Base-by-base conservation (phyloP, 2,329 filamentous ascomycete species). In the Pseudocercospora musae region DNA sequence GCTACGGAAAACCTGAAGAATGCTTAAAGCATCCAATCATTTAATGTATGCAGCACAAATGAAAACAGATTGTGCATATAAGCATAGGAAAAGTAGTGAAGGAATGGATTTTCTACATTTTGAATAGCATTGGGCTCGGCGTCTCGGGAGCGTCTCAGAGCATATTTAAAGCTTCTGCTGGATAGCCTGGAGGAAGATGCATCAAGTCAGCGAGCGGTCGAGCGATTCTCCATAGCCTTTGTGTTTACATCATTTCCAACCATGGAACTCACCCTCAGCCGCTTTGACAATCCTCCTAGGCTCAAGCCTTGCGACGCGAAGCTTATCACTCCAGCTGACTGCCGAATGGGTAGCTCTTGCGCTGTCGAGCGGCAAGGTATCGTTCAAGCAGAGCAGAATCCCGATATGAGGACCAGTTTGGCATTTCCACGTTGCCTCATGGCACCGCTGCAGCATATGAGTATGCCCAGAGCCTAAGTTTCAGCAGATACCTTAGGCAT, bases 1-100 rank as follows among this genome's bases (percentile, higher is more conserved):
- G 91, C 92, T 29, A 85, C 83, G 44, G 76, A 79, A 57, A 77
- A 77, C 60, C 73, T 87, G 62, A 58, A 68, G 59, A 58, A 21
- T 4, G 52, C 52, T 21, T 52, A 52, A 13, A 48, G 37, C 37
- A 40, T n/a, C 4, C 37, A 40, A 8, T 40, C 5, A n/a, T 9
- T n/a, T 2, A 3, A 18, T 18, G 37, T 4, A 5, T n/a, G 2
- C 5, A 18, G 37, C 37, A 7, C 7, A 9, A 40, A 18, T 40
- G 5, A 40, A 15, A 18, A 6, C 1, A 6, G 15, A 40, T 40
- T 40, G 37, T 40, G 37, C 37, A 40, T 9, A 40, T 40, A 9
- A n/a, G 37, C 37, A n/a, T 15, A 18, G 15, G 8, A 6, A 40
- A 40, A 15, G 37, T 7, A 18, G 15, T 6, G 37, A 40, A 40